Base-by-base conservation (phyloP, 2,329 filamentous ascomycete genomes). In the Fusarium sulawesiense region DNA sequence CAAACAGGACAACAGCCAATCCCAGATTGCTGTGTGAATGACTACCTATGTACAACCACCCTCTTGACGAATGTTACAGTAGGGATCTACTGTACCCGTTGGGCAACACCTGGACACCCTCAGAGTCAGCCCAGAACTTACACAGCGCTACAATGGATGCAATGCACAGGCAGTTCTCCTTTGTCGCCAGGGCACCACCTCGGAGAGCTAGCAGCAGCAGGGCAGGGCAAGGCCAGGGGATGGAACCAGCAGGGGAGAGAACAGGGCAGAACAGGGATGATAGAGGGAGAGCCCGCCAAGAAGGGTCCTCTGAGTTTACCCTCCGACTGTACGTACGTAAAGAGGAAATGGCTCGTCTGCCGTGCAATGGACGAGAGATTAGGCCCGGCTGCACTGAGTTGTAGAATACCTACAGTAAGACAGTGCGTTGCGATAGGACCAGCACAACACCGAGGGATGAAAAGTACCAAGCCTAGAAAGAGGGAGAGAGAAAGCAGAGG, bases 181-280 rank as follows among this genome's bases (percentile, higher is more conserved):
- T 74, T 74, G 70, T 73, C 70, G 65, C 58, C 68, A 72, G 68
- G 70, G 64, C 67, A 64, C 67, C 58, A 59, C 57, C 44, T 60
- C 51, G 60, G 70, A 53, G 20, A 41, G 70, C 70, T 69, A 53
- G 49, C 72, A 37, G 18, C 18, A 37, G 18, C 34, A 37, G 34
- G 34, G 34, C 34, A 71, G 68, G 66, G 68, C 59, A 56, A 46
- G 54, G 60, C 65, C 68, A 73, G 72, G 72, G 72, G 67, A 60
- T 51, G 27, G 56, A 47, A 64, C 47, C 51, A 50, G 42, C 62
- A 67, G 64, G 34, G 34, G 18, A 50, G 21, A 50, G 47, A 16
- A 37, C 12, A 18, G 18, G 32, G 30, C 48, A 50, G 34, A 34
- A 23, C 70, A 75, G 59, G 69, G 73, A 71, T 66, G 30, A 13